Evolutionary conservation across 305 asterid genomes (phyloP).

Genomic region (Fraxinus sp.): DNA sequence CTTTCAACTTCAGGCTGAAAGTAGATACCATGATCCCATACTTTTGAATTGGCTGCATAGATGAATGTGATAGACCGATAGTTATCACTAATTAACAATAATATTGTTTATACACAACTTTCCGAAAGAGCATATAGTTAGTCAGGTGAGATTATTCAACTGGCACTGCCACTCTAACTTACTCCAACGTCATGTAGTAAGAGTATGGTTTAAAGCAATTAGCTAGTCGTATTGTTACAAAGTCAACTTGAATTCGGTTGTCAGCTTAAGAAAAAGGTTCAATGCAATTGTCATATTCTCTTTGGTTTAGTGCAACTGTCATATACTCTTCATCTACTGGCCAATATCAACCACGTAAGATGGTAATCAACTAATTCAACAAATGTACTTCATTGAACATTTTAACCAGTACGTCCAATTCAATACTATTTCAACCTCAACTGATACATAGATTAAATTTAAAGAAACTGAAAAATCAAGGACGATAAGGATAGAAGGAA

Average conservation of each 20-base stretch:
- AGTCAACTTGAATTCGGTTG: not conserved
- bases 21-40: constrained; percentile 74
- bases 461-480: not conserved
- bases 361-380: not conserved
- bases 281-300: not conserved
- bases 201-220: not conserved
- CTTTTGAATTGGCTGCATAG: constrained; percentile 76
- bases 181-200: not conserved
- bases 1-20: constrained; percentile 64
- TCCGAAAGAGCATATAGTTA: not conserved
- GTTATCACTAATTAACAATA: not conserved
- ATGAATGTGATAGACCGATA: not conserved
- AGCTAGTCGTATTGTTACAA: not conserved
- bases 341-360: not conserved
- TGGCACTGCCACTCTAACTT: not conserved
- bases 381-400: not conserved
- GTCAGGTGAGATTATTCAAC: not conserved
- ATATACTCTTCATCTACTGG: not conserved
- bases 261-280: not conserved
- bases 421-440: not conserved
- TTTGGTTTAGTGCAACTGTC: not conserved
- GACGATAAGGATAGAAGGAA: not conserved
- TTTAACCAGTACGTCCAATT: not conserved
- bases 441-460: not conserved
- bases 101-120: not conserved